Evolutionary conservation across 805 yeast species (phyloP).

Genomic region (Myxozyma kluyveri): DNA sequence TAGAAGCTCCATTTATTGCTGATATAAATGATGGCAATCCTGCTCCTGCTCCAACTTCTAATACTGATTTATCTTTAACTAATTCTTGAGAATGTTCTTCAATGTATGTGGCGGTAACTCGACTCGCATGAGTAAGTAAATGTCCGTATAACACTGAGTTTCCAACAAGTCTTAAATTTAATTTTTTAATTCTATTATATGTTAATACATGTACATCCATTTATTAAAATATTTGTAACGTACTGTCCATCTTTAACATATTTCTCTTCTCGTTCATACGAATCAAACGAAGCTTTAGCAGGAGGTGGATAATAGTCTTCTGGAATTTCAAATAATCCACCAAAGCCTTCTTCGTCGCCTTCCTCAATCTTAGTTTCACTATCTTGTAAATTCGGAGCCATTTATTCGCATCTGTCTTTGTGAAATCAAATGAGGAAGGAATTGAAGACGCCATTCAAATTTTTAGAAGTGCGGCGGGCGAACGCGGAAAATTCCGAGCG

Average conservation of each 20-base stretch:
- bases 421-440: too few relatives aligned
- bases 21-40: conserved; percentile 82
- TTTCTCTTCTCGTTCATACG: conserved; percentile 52
- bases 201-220: neutral
- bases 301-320: conserved; percentile 12
- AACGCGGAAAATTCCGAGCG: too few relatives aligned
- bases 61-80: conserved; percentile 59
- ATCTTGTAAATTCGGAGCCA: too few relatives aligned
- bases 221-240: neutral
- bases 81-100: conserved; percentile 53
- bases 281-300: conserved; percentile 44
- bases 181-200: conserved; percentile 42
- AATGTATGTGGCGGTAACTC: conserved; percentile 75
- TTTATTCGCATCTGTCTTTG: too few relatives aligned
- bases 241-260: conserved; percentile 39
- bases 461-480: too few relatives aligned
- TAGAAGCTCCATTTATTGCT: conserved; percentile 59
- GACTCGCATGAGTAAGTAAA: conserved; percentile 90
- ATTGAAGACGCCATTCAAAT: too few relatives aligned
- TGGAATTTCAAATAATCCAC: conserved; percentile 11
- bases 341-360: conserved; percentile 5
- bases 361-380: too few relatives aligned
- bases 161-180: conserved; percentile 67
- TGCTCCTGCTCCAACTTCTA: conserved; percentile 95
- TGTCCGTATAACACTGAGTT: conserved; percentile 96